Conservation (phyloP, 495 filamentous ascomycete genomes). For the Cercophora newfieldiana region DNA sequence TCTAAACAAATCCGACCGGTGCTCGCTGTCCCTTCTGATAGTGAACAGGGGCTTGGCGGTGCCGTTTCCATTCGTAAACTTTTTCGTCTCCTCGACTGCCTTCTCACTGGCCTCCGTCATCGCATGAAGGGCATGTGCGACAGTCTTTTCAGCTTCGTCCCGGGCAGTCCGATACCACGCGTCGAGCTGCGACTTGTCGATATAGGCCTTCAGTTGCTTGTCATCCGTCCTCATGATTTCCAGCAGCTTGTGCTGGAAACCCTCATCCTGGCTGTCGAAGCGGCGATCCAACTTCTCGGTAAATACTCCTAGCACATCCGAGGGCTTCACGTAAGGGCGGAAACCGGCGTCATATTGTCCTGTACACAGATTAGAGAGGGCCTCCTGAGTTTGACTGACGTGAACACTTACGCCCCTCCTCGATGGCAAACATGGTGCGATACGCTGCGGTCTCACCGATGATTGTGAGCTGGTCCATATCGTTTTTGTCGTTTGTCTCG, state of each 20-base stretch:
- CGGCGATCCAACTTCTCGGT: constrained; percentile 54
- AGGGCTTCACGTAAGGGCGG: constrained; percentile 45
- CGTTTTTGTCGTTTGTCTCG: constrained; percentile 53
- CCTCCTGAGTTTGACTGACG: not conserved
- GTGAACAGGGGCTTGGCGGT: not conserved
- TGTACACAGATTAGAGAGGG: constrained; percentile 19
- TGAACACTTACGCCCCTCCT: constrained; percentile 44
- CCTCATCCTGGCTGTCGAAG: constrained; percentile 49
- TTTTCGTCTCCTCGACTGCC: not conserved
- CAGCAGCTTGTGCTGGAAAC: constrained; percentile 49
- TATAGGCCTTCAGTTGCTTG: constrained; percentile 46
- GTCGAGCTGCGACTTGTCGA: constrained; percentile 61
- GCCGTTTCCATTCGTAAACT: not conserved
- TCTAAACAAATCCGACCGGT: not conserved
- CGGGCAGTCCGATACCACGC: constrained; percentile 50
- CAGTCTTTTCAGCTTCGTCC: constrained; percentile 34
- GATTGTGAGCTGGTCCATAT: constrained; percentile 44
- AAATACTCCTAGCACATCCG: constrained; percentile 54
- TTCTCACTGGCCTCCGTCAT: not conserved
- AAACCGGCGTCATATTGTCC: constrained; percentile 37
- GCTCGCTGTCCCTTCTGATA: not conserved
- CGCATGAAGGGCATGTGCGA: constrained; percentile 11
- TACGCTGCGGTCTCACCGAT: constrained; percentile 54
- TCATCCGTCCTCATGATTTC: constrained; percentile 60
- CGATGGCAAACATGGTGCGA: constrained; percentile 47